These are phyloP conservation scores for Scleroderma bovista DNA, from an alignment of 768 basidiomycete species.

Conservation along the genomic window DNA sequence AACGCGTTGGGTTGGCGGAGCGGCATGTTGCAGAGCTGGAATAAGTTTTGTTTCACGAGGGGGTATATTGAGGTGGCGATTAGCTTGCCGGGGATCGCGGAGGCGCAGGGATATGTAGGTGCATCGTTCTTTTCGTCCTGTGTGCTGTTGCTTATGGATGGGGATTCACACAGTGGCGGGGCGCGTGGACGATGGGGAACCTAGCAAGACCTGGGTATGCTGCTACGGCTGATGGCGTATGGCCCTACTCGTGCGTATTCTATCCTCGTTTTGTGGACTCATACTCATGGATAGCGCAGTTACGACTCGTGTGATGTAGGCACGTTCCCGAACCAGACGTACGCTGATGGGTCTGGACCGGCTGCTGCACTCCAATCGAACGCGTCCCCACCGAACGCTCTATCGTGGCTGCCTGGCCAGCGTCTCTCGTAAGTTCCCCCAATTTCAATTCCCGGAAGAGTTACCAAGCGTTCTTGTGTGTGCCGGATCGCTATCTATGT, in stretches of 20 bases:
- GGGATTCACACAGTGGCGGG: conserved; percentile 58
- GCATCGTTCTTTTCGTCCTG: neutral
- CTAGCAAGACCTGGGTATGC: conserved; percentile 77
- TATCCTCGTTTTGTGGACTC: neutral
- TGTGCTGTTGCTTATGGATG: neutral
- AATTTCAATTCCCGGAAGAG: neutral
- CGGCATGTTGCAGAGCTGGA: conserved; percentile 87
- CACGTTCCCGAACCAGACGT: conserved; percentile 49
- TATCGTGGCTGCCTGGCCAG: conserved; percentile 79
- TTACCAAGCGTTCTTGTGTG: no score
- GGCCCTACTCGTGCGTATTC: conserved; percentile 67
- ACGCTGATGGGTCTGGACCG: conserved; percentile 46
- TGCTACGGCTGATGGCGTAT: conserved; percentile 74
- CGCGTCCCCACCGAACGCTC: conserved; percentile 39
- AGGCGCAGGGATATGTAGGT: conserved; percentile 43
- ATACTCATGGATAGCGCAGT: conserved; percentile 25
- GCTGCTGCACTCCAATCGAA: conserved; percentile 52
- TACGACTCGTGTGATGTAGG: conserved; percentile 55
- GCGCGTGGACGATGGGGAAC: conserved; percentile 88
- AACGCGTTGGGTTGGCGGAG: conserved; percentile 60
- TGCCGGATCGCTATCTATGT: no score
- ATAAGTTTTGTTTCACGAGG: conserved; percentile 82
- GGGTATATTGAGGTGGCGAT: conserved; percentile 68
- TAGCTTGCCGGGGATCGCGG: conserved; percentile 53
- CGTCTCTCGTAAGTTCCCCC: conserved; percentile 52